These are phyloP conservation scores for Epicoccum nigrum DNA, from an alignment of 2,329 filamentous ascomycete genomes.

Conservation along the genomic window DNA sequence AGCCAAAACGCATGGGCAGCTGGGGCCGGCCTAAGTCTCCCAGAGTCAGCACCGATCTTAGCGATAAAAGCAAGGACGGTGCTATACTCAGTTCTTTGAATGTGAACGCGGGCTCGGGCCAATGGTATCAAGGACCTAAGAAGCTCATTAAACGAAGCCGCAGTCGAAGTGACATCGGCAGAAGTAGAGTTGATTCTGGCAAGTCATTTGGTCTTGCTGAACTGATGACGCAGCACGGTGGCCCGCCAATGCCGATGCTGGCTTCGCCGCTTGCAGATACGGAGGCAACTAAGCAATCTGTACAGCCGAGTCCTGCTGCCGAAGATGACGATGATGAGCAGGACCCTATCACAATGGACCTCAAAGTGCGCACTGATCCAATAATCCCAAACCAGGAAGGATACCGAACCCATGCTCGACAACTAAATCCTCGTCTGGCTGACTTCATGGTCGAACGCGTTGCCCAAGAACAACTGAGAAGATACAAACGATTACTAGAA, in stretches of 20 bases:
- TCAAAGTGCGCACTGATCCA: conserved; percentile 66
- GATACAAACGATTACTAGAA: conserved; percentile 79
- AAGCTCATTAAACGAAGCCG: conserved; percentile 57
- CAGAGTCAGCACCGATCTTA: conserved; percentile 47
- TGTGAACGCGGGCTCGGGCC: conserved; percentile 41
- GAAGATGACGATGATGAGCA: conserved; percentile 55
- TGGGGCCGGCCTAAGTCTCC: conserved; percentile 51
- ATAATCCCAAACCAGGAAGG: conserved; percentile 76
- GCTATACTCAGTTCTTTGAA: conserved; percentile 55
- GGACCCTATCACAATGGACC: conserved; percentile 65
- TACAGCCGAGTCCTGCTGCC: conserved; percentile 42
- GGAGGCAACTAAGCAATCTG: conserved; percentile 43
- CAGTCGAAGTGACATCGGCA: conserved; percentile 63
- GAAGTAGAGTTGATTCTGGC: conserved; percentile 27
- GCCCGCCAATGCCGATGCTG: conserved; percentile 63
- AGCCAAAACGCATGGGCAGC: conserved; percentile 50
- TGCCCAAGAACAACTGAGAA: conserved; percentile 76
- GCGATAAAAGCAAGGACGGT: conserved; percentile 60
- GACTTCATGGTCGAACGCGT: conserved; percentile 77
- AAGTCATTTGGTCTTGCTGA: conserved; percentile 57
- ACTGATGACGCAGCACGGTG: conserved; percentile 63
- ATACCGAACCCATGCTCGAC: conserved; percentile 75
- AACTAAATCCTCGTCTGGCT: conserved; percentile 75
- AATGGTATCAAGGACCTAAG: conserved; percentile 46
- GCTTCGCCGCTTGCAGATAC: conserved; percentile 53